phyloP scores from a whole-genome alignment of 2,329 filamentous ascomycete genomes.

The Juglanconis oblonga region DNA sequence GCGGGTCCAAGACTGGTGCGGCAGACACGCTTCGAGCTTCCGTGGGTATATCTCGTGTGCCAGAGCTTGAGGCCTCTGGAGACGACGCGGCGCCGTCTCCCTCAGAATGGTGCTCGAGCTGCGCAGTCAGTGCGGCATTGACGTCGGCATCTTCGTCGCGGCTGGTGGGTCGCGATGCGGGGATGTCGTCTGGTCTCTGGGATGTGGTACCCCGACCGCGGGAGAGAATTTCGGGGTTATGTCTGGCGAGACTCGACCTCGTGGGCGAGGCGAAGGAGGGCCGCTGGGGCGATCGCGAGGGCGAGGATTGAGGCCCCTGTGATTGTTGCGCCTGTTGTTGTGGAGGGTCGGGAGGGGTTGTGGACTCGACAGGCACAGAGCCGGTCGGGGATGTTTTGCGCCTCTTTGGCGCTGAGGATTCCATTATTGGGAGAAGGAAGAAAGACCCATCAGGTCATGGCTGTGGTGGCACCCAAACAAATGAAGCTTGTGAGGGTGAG shows the following conservation, averaged over 20 bases:
- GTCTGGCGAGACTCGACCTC: constrained; percentile 59
- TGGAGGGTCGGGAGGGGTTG: constrained; percentile 31
- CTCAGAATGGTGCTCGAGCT: constrained; percentile 28
- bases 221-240: constrained; percentile 56
- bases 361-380: constrained; percentile 38
- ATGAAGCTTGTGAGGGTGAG: not conserved
- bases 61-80: not conserved
- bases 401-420: constrained; percentile 60
- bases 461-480: not conserved
- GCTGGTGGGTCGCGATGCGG: constrained; percentile 16
- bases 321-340: not conserved
- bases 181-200: constrained; percentile 20
- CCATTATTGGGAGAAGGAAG: constrained; percentile 35
- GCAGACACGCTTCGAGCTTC: constrained; percentile 19
- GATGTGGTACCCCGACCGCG: constrained; percentile 35
- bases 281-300: constrained; percentile 24
- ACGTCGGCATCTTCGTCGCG: constrained; percentile 11
- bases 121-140: constrained; percentile 24
- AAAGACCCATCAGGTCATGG: constrained; percentile 11
- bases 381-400: constrained; percentile 59
- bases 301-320: not conserved
- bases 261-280: constrained; percentile 68
- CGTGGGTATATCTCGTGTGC: not conserved
- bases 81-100: constrained; percentile 5
- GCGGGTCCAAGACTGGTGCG: constrained; percentile 11